A percentile compares a stretch with the other conserved stretches of the same genome.
Evolutionary conservation across 2,329 filamentous ascomycete species (phyloP).

Genomic region (Amesomyces nigricolor): DNA sequence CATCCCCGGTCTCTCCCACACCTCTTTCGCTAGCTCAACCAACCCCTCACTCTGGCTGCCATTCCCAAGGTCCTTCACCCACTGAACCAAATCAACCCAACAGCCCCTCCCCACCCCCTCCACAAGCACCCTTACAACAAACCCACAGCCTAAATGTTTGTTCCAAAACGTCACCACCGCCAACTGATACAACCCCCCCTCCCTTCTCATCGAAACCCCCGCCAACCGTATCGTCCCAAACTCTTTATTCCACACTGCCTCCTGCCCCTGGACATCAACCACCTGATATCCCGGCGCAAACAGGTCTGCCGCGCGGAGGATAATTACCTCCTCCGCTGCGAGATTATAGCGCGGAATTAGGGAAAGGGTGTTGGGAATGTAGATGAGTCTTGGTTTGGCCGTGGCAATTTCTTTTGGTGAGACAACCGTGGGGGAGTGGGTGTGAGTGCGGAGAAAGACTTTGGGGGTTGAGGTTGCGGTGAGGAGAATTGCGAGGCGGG

Average conservation of each 20-base stretch:
- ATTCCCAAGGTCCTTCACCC: not conserved
- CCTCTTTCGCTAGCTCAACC: slow-evolving; percentile 10
- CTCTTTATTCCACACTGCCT: slow-evolving; percentile 19
- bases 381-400: slow-evolving; percentile 8
- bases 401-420: slow-evolving; percentile 5
- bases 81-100: slow-evolving; percentile 1
- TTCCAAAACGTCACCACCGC: slow-evolving; percentile 23
- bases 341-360: too few relatives aligned
- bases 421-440: slow-evolving; percentile 10
- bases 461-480: slow-evolving; percentile 17
- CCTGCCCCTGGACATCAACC: slow-evolving; percentile 13
- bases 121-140: slow-evolving; percentile 19
- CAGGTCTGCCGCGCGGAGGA: slow-evolving; percentile 20
- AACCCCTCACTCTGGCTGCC: slow-evolving; percentile 7
- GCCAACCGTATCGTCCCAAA: slow-evolving; percentile 17
- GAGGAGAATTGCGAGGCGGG: slow-evolving; percentile 20
- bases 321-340: slow-evolving; percentile 16
- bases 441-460: slow-evolving; percentile 17
- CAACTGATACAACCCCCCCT: slow-evolving; percentile 18
- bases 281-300: slow-evolving; percentile 22
- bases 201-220: not conserved
- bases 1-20: slow-evolving; percentile 19
- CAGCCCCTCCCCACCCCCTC: slow-evolving; percentile 2
- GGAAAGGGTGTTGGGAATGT: slow-evolving; percentile 16
- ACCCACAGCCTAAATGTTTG: slow-evolving; percentile 18